phyloP scores from a whole-genome alignment of 495 filamentous ascomycete species.

The Aspergillus panamensis region DNA sequence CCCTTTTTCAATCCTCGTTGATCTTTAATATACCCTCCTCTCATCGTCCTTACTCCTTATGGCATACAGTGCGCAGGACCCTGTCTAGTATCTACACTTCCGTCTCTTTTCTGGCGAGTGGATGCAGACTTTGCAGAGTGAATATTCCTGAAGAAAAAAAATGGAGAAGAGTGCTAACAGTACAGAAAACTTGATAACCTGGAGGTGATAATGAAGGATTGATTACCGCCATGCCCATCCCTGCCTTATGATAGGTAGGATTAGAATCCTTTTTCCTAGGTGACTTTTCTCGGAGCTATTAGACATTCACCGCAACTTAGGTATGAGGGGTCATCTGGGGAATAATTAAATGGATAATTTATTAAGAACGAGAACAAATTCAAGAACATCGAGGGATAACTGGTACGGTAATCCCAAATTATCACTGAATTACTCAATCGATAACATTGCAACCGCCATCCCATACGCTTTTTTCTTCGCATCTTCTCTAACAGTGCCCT shows the following conservation, averaged over 20 bases:
- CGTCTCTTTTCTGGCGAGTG: not conserved
- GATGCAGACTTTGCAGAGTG: no score
- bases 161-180: no score
- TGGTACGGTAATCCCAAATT: not conserved
- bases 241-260: not conserved
- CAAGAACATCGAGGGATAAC: no score
- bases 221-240: not conserved
- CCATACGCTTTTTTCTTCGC: constrained; percentile 38
- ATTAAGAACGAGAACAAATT: not conserved
- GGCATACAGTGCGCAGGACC: not conserved
- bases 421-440: constrained; percentile 1
- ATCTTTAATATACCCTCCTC: not conserved
- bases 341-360: not conserved
- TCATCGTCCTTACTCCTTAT: not conserved
- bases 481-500: constrained; percentile 25
- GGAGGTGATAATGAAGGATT: not conserved
- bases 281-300: not conserved
- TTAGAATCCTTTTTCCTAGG: not conserved
- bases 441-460: constrained; percentile 34
- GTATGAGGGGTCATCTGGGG: not conserved
- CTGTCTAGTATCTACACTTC: no score
- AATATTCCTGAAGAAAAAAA: no score
- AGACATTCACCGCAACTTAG: constrained; percentile 3
- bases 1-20: not conserved
- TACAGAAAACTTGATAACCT: not conserved